Evolutionary conservation across 1,284 basidiomycete species (phyloP), one percentile per base, ranked within the genome.

Genomic region (Ceratobasidium sp.): DNA sequence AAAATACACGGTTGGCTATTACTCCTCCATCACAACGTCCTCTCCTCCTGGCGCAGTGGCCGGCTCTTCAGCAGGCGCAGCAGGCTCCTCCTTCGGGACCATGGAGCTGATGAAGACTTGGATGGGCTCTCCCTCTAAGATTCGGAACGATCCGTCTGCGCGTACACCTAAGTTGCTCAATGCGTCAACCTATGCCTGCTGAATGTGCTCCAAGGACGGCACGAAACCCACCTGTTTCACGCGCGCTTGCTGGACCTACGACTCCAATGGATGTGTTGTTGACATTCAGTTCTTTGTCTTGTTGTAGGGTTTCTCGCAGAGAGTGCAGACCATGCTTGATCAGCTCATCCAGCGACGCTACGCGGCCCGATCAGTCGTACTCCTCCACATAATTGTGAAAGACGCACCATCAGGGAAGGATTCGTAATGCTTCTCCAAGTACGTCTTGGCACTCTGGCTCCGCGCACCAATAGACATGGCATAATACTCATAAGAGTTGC

Each of bases 401-500:
- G 36, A 87, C 93, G 79, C 76, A 97, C 95, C 90, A 81, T 94
- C 90, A 31, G 87, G 86, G 81, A 99, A 99, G 79, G 88, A 89
- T 81, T 96, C 93, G 80, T 91, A 97, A 82, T 99, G 91, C 82
- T 93, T 93, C 86, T 99, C 98, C 36, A 99, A 87, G 82, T 99
- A 99, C 8, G 98, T 99, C 86, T 99, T 99, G 72, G 98, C 97
- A 79, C 94, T 97, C 85, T 99, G 98, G 83, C 92, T 95, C 63
- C 98, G 90, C 19, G 98, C 98, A 66, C 98, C 98, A 82, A 99
- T 99, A 36, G 95, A 97, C 90, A 99, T 98, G 56, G 98, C 98
- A 82, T 92, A 96, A 86, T 99, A 99, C 84, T 99, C 98, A 82
- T 97, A 98, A 64, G 96, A 96, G 81, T 96, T 98, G 33, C 98